Conservation (phyloP, 495 filamentous ascomycete genomes). For the Glonium stellatum region DNA sequence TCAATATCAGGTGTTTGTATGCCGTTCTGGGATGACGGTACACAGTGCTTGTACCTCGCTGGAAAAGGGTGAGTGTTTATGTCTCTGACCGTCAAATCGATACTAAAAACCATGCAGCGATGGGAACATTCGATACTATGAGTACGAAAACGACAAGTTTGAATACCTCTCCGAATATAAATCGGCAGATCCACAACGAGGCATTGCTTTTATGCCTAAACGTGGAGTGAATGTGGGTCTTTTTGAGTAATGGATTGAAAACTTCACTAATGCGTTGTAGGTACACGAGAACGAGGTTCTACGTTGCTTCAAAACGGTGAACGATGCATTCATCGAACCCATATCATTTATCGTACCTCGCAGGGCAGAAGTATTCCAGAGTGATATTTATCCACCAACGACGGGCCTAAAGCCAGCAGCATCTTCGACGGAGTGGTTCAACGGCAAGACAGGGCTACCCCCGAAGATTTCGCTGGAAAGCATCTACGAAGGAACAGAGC, state of each 20-base stretch:
- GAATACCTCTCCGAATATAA: conserved; percentile 95
- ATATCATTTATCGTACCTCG: conserved; percentile 96
- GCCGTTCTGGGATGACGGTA: conserved; percentile 99
- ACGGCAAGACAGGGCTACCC: conserved; percentile 73
- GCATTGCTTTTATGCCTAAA: conserved; percentile 90
- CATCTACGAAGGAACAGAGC: conserved; percentile 74
- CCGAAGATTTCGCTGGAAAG: conserved; percentile 90
- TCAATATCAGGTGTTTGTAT: conserved; percentile 96
- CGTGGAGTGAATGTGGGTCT: conserved; percentile 75
- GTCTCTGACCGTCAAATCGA: not conserved
- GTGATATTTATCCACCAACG: conserved; percentile 88
- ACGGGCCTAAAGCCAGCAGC: conserved; percentile 70
- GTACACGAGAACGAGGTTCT: conserved; percentile 94
- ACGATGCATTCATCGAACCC: conserved; percentile 88
- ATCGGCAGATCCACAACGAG: conserved; percentile 86
- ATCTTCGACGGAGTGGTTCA: conserved; percentile 74
- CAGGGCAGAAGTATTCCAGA: conserved; percentile 93
- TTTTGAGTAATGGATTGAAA: not conserved
- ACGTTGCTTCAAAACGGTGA: conserved; percentile 93
- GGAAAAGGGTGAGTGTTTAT: conserved; percentile 74
- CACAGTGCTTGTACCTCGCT: conserved; percentile 85
- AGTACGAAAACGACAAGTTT: conserved; percentile 96
- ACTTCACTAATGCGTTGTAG: conserved; percentile 36
- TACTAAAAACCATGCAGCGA: conserved; percentile 52
- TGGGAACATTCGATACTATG: conserved; percentile 97